Evolutionary conservation across 352 stramenopile genomes (phyloP), one percentile per base, ranked within the genome.

Genomic region (Phytophthora vignae): DNA sequence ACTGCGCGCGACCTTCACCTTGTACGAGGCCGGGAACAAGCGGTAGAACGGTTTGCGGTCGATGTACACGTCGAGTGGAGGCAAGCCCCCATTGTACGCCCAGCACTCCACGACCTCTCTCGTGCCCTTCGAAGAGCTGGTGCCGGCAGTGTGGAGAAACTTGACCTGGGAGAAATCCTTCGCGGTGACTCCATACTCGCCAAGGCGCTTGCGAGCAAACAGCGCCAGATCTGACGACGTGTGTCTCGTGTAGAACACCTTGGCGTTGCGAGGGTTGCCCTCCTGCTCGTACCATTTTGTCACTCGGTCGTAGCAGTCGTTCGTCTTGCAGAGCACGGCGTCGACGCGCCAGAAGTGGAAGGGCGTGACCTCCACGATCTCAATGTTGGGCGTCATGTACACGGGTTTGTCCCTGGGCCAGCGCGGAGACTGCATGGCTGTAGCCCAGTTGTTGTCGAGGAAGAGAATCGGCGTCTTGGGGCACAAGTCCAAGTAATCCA

Each of bases 251-350:
- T 90, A 90, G 31, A 88, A 69, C 1, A 91, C 81, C 17, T 66
- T 74, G 0, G 79, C 61, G 4, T 75, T 67, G 19, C 77, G 70
- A 1, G 67, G 65, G n/a, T 81, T 89, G 21, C 75, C 81, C 31
- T 89, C 76, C 60, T 89, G 79, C 42, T 55, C 61, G 42, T 73
- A 89, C 83, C 83, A 91, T 50, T 66, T 63, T 21, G 60, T 79
- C 42, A 88, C 74, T 58, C 83, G 77, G 21, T 82, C 67, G 65
- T 79, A 83, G 62, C 76, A 90, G 29, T 77, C 74, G n/a, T 71
- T 61, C 4, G 79, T 89, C 68, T 93, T 95, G 74, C 84, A 92
- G 2, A 95, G 64, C 21, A 95, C 73, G 1, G 72, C 80, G 59
- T 93, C 77, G 2, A 78, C 75, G 10, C 72, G 42, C 67, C 78